Evolutionary conservation across 176 grass and related monocot genomes (phyloP), one percentile per base, ranked within the genome.

Genomic region (Rhipidocladum racemiflorum): DNA sequence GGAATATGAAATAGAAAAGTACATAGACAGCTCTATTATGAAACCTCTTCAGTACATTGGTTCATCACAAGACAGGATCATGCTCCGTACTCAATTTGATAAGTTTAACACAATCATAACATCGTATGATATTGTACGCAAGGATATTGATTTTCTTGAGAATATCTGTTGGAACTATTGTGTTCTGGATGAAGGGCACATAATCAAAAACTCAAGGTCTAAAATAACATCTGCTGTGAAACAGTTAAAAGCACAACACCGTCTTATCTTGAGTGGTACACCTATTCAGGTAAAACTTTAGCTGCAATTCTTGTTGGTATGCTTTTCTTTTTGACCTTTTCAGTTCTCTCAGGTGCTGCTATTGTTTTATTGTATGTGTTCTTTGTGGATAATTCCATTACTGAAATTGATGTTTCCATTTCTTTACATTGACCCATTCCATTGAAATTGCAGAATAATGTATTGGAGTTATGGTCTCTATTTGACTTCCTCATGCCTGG

Each of bases 401-500:
- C 45, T 29, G 21, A 40, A 42, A 62, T 63, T 72, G 43, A 32
- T 82, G 30, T 60, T 59, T 49, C 59, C 24, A 64, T 70, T 74
- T 81, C 29, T 38, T 60, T 51, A 59, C 9, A 42, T 88, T 81
- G 76, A 85, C 44, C 69, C 54, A 82, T 84, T 74, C 35, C 15
- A 78, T 54, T 85, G 66, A 20, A 80, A 88, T 71, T 86, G 86
- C 88, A 99, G 96, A 99, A 99, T 83, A 99, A 99, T 80, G 96
- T 99, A 24, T 87, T 99, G 89, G 96, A 99, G 81, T 86, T 99
- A 71, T 99, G 96, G 96, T 95, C 96, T 40, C 84, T 99, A 77
- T 99, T 99, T 80, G 96, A 99, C 86, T 99, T 99, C 85, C 92
- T 99, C 84, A 99, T 99, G 96, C 96, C 96, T 45, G 96, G 96